phyloP scores from a whole-genome alignment of 2,329 filamentous ascomycete species.

The Phialocephala subalpina region DNA sequence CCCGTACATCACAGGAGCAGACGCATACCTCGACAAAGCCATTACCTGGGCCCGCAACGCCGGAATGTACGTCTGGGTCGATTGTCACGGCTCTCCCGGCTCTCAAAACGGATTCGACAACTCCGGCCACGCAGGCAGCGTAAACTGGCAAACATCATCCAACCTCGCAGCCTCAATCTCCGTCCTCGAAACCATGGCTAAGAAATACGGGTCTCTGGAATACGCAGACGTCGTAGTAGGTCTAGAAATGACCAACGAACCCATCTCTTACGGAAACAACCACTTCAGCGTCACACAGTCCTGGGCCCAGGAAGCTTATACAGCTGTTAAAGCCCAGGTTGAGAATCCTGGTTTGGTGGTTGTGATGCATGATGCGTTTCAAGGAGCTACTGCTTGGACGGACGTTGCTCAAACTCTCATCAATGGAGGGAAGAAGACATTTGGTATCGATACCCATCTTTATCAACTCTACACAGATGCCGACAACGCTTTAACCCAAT shows the following conservation, averaged over 20 bases:
- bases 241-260: constrained; percentile 51
- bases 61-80: constrained; percentile 60
- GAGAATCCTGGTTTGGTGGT: constrained; percentile 46
- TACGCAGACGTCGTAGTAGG: constrained; percentile 51
- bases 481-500: constrained; percentile 47
- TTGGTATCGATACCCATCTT: constrained; percentile 50
- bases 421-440: constrained; percentile 36
- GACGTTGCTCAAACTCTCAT: constrained; percentile 34
- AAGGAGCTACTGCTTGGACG: constrained; percentile 45
- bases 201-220: constrained; percentile 48
- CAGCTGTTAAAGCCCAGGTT: constrained; percentile 41
- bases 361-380: constrained; percentile 51
- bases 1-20: constrained; percentile 58
- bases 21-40: constrained; percentile 57
- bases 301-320: constrained; percentile 47
- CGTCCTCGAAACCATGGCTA: constrained; percentile 48
- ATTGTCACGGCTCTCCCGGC: constrained; percentile 62
- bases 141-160: constrained; percentile 49
- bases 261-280: constrained; percentile 47
- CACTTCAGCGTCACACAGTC: constrained; percentile 44
- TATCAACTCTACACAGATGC: constrained; percentile 49
- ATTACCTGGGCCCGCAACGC: constrained; percentile 60
- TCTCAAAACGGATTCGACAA: constrained; percentile 69
- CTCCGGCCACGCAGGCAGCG: constrained; percentile 56
- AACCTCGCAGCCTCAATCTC: constrained; percentile 46